Evolutionary conservation across 148 eudicot species (phyloP), one percentile per base, ranked within the genome.

Genomic region (Rhododendron kiyosumense): DNA sequence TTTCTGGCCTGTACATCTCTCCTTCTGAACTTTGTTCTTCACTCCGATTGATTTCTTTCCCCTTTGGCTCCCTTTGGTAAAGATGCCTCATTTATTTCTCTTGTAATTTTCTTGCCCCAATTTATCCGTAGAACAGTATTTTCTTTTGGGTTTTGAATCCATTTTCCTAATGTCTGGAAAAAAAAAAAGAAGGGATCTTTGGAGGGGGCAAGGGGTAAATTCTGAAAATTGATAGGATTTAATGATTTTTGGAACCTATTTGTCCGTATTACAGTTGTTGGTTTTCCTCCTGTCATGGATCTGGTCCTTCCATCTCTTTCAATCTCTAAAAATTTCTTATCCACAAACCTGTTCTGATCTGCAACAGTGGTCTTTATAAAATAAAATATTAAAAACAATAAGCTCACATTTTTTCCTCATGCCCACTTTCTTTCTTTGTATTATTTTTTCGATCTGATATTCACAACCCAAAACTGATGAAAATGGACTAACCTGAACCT

Each of bases 261-360:
- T 65, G 52, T 45, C 76, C 52, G 28, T 65, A 41, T 65, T 43
- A 65, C 17, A 1, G 26, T 11, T 54, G 83, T 51, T 7, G 43
- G 5, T 82, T 36, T 61, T 49, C 84, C 57, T 41, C 34, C 41
- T 61, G 43, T 57, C 30, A 38, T 9, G 52, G 84, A 82, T 82
- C 84, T 59, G 84, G n/a, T 63, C 15, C 76, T 41, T 57, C 71
- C 73, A 59, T 81, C 84, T 81, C 84, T 81, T 48, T 82, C 83
- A 54, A 9, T 52, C 83, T 63, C 84, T 41, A 57, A 41, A 41
- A 41, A 18, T 52, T 63, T 63, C 84, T 41, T 63, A 51, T 82
- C 75, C 69, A 12, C 20, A 17, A 24, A 82, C 84, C n/a, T 41
- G 34, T 24, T 51, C 32, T 69, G 73, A 82, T 61, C 49, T 61